Base-by-base conservation (phyloP, 257 asterid species). In the Mentha longifolia region DNA sequence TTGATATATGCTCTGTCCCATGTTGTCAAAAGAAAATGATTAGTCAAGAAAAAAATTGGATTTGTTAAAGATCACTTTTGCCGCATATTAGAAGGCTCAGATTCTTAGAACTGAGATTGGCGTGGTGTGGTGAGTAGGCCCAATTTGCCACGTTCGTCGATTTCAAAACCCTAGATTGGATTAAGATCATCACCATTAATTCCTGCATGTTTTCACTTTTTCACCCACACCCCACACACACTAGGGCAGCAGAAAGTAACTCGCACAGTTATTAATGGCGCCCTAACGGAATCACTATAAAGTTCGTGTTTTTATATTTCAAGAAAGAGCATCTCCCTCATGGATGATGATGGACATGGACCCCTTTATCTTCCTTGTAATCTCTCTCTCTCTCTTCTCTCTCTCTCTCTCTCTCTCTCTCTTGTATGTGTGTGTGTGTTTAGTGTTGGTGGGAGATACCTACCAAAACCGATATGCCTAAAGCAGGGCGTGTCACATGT, bases 401-500 rank as follows among this genome's bases (percentile, higher is more conserved):
- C 65, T 33, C 64, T 19, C 31, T 22, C 41, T 5, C 47, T 60
- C 49, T 35, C 66, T 33, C 65, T 33, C 64, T 19, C 31, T 22
- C 41, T 5, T n/a, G n/a, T n/a, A n/a, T n/a, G n/a, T 16, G 25
- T 22, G 25, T 22, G 25, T 22, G 25, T 22, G 25, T 1, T 9
- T 30, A 14, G 13, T 63, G 68, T 64, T 17, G 70, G 57, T 61
- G 43, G 75, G 57, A 47, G 45, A 15, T 74, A 51, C 70, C 60
- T 49, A 62, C 14, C 54, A 13, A 62, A 72, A 52, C 70, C 7
- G 64, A 42, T 50, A 61, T 1, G 45, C 30, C 65, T 45, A 52
- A 46, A 31, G 7, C 61, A 46, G 55, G 66, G 77, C 9, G 55
- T 39, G 70, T 58, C 67, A 72, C 78, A 61, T 67, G 77, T 20